Base-by-base conservation (phyloP, 768 basidiomycete genomes). In the Macrocybe gigantea region DNA sequence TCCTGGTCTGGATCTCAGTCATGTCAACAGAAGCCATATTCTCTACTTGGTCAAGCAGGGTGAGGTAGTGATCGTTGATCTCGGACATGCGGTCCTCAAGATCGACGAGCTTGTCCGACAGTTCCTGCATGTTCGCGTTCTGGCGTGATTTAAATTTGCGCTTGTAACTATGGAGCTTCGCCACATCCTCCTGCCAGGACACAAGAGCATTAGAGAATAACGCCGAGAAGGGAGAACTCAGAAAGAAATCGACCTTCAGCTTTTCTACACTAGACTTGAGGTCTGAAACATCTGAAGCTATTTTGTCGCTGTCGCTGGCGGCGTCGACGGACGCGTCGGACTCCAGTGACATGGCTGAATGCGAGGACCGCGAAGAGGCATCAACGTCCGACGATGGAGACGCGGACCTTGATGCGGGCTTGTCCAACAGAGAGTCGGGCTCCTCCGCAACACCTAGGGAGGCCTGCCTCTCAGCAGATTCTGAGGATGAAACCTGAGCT, bases 71-170 rank as follows among this genome's bases (percentile, higher is more conserved):
- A 1, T 63, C 63, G 38, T 68, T 61, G 12, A 70, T 62, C 32
- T 73, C 70, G 8, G 61, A 58, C 10, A 76, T 53, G 44, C 66
- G 66, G 35, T 67, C 68, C 42, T 74, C 71, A 48, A 75, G 64
- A 11, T 64, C 62, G 37, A 57, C 53, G 13, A 77, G 60, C 55
- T 69, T 72, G 13, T 65, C 66, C 6, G 70, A 62, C 15, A 73
- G 66, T 30, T 65, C 56, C 39, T 68, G 63, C 1, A 73, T 62
- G 45, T 67, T 69, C 12, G 63, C 49, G 45, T 74, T 71, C 60
- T 73, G 74, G 11, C 70, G 65, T 10, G 61, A 53, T 53, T 70
- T 70, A 55, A 70, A 71, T 45, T 70, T 69, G 47, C 65, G 66
- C 8, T 69, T 60, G 44, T 71, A 68, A 10, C 47, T 39, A 8